phyloP scores from a whole-genome alignment of 176 grass and related monocot species.

The Carex scoparia region DNA sequence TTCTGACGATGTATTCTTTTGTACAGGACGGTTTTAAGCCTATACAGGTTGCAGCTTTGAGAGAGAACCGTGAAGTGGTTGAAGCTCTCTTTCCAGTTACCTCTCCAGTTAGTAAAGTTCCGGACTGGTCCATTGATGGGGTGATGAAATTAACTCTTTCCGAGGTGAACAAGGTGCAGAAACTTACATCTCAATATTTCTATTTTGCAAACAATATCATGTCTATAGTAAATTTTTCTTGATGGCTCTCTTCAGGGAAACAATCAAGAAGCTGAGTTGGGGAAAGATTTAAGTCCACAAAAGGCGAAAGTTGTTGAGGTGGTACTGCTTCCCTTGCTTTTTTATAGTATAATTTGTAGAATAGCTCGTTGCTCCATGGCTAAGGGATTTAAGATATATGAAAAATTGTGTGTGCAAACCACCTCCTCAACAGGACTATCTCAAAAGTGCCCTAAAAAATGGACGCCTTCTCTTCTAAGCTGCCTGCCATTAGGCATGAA shows the following conservation, averaged over 20 bases:
- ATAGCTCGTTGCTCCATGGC: neutral
- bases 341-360: neutral
- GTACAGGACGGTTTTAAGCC: conserved; percentile 80
- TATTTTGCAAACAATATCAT: neutral
- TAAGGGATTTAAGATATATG: neutral
- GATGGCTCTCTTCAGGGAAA: conserved; percentile 36
- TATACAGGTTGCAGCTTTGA: conserved; percentile 74
- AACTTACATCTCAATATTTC: neutral
- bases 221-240: neutral
- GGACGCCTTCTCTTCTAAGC: too few species aligned
- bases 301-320: conserved; percentile 54
- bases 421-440: neutral
- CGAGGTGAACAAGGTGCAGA: conserved; percentile 58
- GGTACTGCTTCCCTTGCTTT: neutral
- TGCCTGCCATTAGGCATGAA: too few species aligned
- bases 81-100: conserved; percentile 71
- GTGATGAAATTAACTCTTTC: conserved; percentile 54
- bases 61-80: conserved; percentile 55
- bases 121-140: conserved; percentile 64
- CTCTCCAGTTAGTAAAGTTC: conserved; percentile 52
- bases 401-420: neutral
- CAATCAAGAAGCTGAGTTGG: conserved; percentile 28
- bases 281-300: conserved; percentile 21
- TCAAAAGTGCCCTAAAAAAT: neutral
- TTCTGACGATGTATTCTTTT: neutral